phyloP scores from a whole-genome alignment of 2,329 filamentous ascomycete genomes.

The Aspergillus sp. region DNA sequence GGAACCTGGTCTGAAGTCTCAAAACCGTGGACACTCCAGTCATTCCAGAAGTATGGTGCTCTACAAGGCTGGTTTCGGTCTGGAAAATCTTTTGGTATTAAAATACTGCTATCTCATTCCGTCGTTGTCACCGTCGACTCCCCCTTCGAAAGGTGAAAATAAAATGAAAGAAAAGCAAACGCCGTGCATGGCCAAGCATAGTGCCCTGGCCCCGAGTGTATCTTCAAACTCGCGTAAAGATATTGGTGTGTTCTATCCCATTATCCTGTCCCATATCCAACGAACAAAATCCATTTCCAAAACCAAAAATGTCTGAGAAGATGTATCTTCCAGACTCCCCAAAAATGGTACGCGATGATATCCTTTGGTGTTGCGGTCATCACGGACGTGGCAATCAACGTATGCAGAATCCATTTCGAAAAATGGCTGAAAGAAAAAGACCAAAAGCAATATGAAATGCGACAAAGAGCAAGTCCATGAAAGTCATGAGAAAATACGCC shows the following conservation, averaged over 20 bases:
- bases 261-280: neutral
- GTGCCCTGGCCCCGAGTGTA: neutral
- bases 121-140: neutral
- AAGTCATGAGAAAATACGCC: slow-evolving; percentile 6
- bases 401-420: neutral
- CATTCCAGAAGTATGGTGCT: too few species aligned
- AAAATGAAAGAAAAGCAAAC: neutral
- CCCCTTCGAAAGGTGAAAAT: too few species aligned
- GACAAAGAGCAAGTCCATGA: slow-evolving; percentile 5
- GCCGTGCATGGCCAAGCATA: neutral
- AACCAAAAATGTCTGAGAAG: too few species aligned
- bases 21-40: too few species aligned
- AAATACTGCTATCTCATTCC: neutral
- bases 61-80: too few species aligned
- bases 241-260: neutral
- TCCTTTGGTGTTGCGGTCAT: neutral
- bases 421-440: neutral
- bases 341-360: slow-evolving; percentile 11
- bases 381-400: neutral
- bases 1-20: too few species aligned
- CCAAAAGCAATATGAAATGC: neutral
- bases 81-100: too few species aligned
- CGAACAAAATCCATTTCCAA: neutral
- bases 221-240: neutral
- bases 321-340: neutral